Percentiles rank a stretch among this genome's conserved stretches.
Conservation (phyloP, 805 yeast species). For the Lipomyces spencermartinsiae region DNA sequence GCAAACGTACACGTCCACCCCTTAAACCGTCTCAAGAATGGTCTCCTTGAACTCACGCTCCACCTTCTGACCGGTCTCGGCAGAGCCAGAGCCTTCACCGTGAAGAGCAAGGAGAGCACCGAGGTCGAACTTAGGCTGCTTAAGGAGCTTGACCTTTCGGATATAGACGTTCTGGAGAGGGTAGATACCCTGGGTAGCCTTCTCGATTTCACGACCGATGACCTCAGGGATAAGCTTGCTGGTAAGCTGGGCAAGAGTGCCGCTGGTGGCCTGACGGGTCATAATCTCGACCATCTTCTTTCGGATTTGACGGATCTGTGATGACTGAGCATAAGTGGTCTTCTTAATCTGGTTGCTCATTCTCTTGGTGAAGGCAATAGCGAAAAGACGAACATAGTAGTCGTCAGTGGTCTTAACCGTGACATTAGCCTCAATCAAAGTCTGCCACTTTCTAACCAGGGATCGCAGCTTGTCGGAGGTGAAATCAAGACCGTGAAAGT, state of each 20-base stretch:
- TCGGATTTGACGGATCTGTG: slow-evolving; percentile 96
- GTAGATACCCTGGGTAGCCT: slow-evolving; percentile 91
- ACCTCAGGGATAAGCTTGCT: slow-evolving; percentile 98
- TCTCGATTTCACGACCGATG: slow-evolving; percentile 97
- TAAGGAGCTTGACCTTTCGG: slow-evolving; percentile 98
- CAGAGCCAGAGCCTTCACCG: slow-evolving; percentile 90
- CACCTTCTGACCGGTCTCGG: slow-evolving; percentile 98
- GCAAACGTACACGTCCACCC: slow-evolving; percentile 15
- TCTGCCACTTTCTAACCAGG: slow-evolving; percentile 98
- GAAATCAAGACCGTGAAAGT: slow-evolving; percentile 99
- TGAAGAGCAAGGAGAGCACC: slow-evolving; percentile 95
- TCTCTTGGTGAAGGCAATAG: slow-evolving; percentile 98
- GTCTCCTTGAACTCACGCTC: slow-evolving; percentile 96
- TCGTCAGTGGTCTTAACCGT: slow-evolving; percentile 98
- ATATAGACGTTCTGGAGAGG: slow-evolving; percentile 99
- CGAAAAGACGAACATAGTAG: slow-evolving; percentile 94
- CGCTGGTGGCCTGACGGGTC: slow-evolving; percentile 94
- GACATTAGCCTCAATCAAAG: slow-evolving; percentile 96
- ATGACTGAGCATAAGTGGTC: slow-evolving; percentile 97
- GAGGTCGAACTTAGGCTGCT: slow-evolving; percentile 98
- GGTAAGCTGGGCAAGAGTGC: slow-evolving; percentile 94
- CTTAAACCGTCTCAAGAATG: slow-evolving; percentile 95
- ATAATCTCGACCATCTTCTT: slow-evolving; percentile 95
- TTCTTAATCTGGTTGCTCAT: slow-evolving; percentile 96
- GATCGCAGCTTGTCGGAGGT: slow-evolving; percentile 98